phyloP scores from a whole-genome alignment of 495 filamentous ascomycete genomes.

The Corynascus novoguineensis region DNA sequence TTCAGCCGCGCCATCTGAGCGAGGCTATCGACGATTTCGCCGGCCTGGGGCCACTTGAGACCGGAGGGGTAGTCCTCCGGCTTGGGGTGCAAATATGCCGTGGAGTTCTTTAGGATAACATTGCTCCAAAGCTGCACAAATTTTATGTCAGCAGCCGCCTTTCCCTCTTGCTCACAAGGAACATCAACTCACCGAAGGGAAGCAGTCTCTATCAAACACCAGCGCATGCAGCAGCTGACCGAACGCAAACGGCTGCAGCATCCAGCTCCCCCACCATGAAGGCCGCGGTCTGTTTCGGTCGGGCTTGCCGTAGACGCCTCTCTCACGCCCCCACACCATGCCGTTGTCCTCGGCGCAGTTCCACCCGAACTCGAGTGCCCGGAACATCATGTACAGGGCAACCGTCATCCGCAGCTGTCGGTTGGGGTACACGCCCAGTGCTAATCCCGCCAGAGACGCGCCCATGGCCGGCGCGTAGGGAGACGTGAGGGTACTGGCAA shows the following conservation, averaged over 20 bases:
- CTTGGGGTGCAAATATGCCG: slow-evolving; percentile 68
- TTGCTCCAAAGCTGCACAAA: slow-evolving; percentile 53
- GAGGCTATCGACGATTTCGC: slow-evolving; percentile 74
- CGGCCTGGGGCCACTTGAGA: slow-evolving; percentile 67
- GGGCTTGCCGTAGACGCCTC: slow-evolving; percentile 26
- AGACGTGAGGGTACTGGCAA: slow-evolving; percentile 69
- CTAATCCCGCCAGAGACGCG: slow-evolving; percentile 76
- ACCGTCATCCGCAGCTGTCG: slow-evolving; percentile 73
- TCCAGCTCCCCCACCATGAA: slow-evolving; percentile 94
- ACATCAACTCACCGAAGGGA: slow-evolving; percentile 48
- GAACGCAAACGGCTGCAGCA: slow-evolving; percentile 86
- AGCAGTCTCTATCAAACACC: slow-evolving; percentile 87
- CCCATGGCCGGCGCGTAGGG: slow-evolving; percentile 80
- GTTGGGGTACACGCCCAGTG: slow-evolving; percentile 70
- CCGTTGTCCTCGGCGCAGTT: slow-evolving; percentile 77
- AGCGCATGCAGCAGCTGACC: slow-evolving; percentile 89
- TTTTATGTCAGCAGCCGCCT: slow-evolving; percentile 5
- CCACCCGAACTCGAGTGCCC: slow-evolving; percentile 80
- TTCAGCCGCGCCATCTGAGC: slow-evolving; percentile 71
- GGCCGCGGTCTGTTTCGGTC: slow-evolving; percentile 49
- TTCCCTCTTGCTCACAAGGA: too few species aligned
- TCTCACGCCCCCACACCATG: slow-evolving; percentile 58
- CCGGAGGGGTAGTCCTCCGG: slow-evolving; percentile 62
- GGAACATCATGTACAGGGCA: slow-evolving; percentile 70
- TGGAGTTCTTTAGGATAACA: slow-evolving; percentile 67